Conservation (phyloP, 2,329 filamentous ascomycete species). For the Xylariaceae sp. region DNA sequence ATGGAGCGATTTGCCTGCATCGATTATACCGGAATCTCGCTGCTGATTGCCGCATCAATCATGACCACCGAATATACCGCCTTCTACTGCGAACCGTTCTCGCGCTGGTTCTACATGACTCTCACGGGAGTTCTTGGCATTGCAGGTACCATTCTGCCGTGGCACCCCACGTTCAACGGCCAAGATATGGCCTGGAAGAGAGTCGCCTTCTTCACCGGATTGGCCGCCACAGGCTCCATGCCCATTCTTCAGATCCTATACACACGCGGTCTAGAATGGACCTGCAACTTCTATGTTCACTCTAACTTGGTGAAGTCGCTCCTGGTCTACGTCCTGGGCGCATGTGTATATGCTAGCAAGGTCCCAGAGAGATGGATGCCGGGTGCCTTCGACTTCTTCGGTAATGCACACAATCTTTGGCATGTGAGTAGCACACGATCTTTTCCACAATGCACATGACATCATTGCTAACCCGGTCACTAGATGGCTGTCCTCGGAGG, state of each 20-base stretch:
- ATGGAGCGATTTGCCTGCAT: slow-evolving; percentile 96
- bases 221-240: slow-evolving; percentile 82
- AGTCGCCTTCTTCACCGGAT: slow-evolving; percentile 83
- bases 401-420: slow-evolving; percentile 96
- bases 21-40: slow-evolving; percentile 94
- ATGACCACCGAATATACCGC: slow-evolving; percentile 98
- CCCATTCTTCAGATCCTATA: slow-evolving; percentile 79
- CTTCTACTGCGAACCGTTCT: slow-evolving; percentile 93
- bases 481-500: slow-evolving; percentile 89
- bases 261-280: slow-evolving; percentile 72
- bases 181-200: slow-evolving; percentile 88
- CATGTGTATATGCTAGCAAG: slow-evolving; percentile 83
- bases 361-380: slow-evolving; percentile 90
- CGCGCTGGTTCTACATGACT: slow-evolving; percentile 79
- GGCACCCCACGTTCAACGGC: slow-evolving; percentile 93
- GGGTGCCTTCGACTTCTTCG: slow-evolving; percentile 90
- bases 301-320: slow-evolving; percentile 70
- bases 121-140: slow-evolving; percentile 76
- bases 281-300: slow-evolving; percentile 85
- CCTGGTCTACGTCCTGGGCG: slow-evolving; percentile 78
- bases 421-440: slow-evolving; percentile 64
- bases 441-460: slow-evolving; percentile 75
- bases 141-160: slow-evolving; percentile 84
- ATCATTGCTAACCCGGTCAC: slow-evolving; percentile 88
- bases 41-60: slow-evolving; percentile 92